phyloP scores from a whole-genome alignment of 2,329 filamentous ascomycete species.

The Aureobasidium musti region DNA sequence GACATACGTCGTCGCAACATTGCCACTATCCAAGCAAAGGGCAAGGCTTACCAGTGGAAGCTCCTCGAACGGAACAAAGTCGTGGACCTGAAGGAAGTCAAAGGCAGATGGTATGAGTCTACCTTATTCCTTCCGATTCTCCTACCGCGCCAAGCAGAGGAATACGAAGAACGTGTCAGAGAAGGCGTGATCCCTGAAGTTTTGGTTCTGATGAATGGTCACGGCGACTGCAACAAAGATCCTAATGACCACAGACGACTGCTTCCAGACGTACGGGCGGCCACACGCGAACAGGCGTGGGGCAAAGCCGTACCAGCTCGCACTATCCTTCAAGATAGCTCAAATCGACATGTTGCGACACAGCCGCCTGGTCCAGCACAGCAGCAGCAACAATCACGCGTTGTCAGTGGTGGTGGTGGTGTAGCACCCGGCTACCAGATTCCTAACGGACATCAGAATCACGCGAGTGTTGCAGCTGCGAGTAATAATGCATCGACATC shows the following conservation, averaged over 20 bases:
- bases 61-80: slow-evolving; percentile 42
- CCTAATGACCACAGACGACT: not conserved
- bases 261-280: slow-evolving; percentile 20
- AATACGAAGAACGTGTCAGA: slow-evolving; percentile 35
- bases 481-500: not conserved
- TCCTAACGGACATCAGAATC: slow-evolving; percentile 2
- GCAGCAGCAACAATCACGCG: slow-evolving; percentile 31
- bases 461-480: slow-evolving; percentile 7
- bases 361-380: slow-evolving; percentile 13
- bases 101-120: slow-evolving; percentile 64
- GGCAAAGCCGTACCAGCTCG: slow-evolving; percentile 45
- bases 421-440: slow-evolving; percentile 28
- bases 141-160: slow-evolving; percentile 33
- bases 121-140: slow-evolving; percentile 52
- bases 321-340: slow-evolving; percentile 45
- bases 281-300: slow-evolving; percentile 45
- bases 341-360: slow-evolving; percentile 39
- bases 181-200: slow-evolving; percentile 42
- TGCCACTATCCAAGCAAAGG: slow-evolving; percentile 44
- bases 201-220: slow-evolving; percentile 42
- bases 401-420: slow-evolving; percentile 27
- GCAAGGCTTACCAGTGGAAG: slow-evolving; percentile 47
- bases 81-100: slow-evolving; percentile 53
- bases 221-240: slow-evolving; percentile 40
- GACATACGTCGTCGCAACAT: slow-evolving; percentile 55